These are phyloP conservation scores for Vanrija sp. DNA, from an alignment of 1,284 basidiomycete species.

Conservation along the genomic window DNA sequence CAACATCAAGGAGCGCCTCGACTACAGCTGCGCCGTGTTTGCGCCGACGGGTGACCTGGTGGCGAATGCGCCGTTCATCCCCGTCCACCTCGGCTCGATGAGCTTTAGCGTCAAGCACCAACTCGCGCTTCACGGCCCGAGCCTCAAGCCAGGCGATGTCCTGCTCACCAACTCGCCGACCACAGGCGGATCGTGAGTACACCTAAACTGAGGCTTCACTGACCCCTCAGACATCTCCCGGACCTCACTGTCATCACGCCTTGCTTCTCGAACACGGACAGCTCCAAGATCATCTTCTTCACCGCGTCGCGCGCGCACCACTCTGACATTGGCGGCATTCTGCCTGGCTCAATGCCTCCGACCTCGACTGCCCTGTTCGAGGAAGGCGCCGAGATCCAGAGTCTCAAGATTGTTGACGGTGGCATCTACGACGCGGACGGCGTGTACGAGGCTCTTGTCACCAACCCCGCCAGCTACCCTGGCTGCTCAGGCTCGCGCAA, in stretches of 20 bases:
- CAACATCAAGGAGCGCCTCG: slow-evolving; percentile 47
- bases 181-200: slow-evolving; percentile 19
- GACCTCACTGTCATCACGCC: slow-evolving; percentile 43
- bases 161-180: slow-evolving; percentile 52
- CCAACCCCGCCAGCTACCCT: slow-evolving; percentile 77
- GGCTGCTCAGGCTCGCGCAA: slow-evolving; percentile 66
- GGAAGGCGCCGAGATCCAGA: slow-evolving; percentile 67
- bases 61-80: slow-evolving; percentile 55
- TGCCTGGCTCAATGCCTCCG: slow-evolving; percentile 78
- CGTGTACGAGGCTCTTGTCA: slow-evolving; percentile 63
- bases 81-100: slow-evolving; percentile 53
- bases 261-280: slow-evolving; percentile 28
- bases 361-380: slow-evolving; percentile 85
- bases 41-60: slow-evolving; percentile 50
- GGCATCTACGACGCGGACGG: slow-evolving; percentile 76
- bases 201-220: too few species aligned
- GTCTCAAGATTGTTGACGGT: slow-evolving; percentile 85
- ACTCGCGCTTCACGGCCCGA: slow-evolving; percentile 39
- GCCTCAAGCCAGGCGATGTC: slow-evolving; percentile 50
- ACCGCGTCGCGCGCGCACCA: slow-evolving; percentile 36
- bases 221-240: slow-evolving; percentile 20
- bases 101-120: slow-evolving; percentile 46
- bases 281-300: slow-evolving; percentile 40
- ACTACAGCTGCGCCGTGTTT: slow-evolving; percentile 54
- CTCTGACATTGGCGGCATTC: slow-evolving; percentile 44